phyloP scores from a whole-genome alignment of 208 protist genomes.

The Wallacemonas sp. region DNA sequence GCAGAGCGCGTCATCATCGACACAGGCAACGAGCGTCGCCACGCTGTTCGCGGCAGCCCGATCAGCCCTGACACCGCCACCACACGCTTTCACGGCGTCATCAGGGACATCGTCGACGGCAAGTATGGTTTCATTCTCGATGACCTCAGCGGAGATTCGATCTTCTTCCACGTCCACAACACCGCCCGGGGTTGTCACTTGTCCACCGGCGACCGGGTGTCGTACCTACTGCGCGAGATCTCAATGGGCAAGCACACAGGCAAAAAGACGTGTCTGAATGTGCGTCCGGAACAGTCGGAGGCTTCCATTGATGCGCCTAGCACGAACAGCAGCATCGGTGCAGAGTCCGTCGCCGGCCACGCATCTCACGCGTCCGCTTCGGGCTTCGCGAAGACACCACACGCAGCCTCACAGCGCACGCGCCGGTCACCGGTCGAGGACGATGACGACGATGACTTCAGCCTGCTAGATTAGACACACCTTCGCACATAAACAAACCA shows the following conservation, averaged over 20 bases:
- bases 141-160: constrained; percentile 60
- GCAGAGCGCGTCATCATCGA: constrained; percentile 62
- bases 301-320: no score
- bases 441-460: constrained; percentile 45
- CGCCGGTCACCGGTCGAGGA: neutral
- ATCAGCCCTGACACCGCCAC: constrained; percentile 9
- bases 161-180: constrained; percentile 78
- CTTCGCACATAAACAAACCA: no score
- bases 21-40: constrained; percentile 24
- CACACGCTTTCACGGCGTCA: constrained; percentile 37
- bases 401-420: neutral
- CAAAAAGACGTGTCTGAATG: constrained; percentile 62
- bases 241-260: constrained; percentile 57
- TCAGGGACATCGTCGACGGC: constrained; percentile 42
- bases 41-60: neutral
- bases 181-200: neutral
- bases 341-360: neutral
- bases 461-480: constrained; percentile 27
- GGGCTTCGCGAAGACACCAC: neutral
- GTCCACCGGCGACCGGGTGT: constrained; percentile 44
- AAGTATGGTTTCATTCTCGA: constrained; percentile 71
- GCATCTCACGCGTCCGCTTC: neutral
- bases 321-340: neutral
- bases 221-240: constrained; percentile 59
- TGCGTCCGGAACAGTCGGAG: constrained; percentile 11